phyloP scores from a whole-genome alignment of 192 early-diverging fungal genomes.

The Bifiguratus adelaidae region DNA sequence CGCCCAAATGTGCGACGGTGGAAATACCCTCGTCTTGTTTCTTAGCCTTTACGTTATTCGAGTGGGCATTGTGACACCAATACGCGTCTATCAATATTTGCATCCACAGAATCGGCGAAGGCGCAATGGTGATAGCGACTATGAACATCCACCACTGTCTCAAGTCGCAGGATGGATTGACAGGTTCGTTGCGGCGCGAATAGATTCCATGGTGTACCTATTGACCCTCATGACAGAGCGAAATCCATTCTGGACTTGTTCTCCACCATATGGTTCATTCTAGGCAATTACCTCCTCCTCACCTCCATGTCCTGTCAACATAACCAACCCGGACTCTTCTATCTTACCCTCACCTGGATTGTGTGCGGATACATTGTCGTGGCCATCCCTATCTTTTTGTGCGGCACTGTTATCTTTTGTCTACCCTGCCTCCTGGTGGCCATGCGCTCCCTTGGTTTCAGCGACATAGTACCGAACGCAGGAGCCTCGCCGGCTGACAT shows the following conservation, averaged over 20 bases:
- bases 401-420: slow-evolving; percentile 52
- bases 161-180: slow-evolving; percentile 20
- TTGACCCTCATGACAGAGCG: too few relatives aligned
- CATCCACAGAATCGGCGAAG: slow-evolving; percentile 21
- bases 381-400: slow-evolving; percentile 43
- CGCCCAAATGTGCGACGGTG: slow-evolving; percentile 25
- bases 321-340: slow-evolving; percentile 46
- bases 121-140: neutral
- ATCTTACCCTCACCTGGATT: slow-evolving; percentile 50
- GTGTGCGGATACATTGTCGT: slow-evolving; percentile 58
- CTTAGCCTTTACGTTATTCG: slow-evolving; percentile 49
- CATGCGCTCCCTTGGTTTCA: slow-evolving; percentile 41
- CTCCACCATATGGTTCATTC: slow-evolving; percentile 51
- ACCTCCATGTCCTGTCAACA: slow-evolving; percentile 23
- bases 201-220: too few relatives aligned
- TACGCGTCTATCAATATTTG: slow-evolving; percentile 48
- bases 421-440: slow-evolving; percentile 48
- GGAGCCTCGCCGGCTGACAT: slow-evolving; percentile 60
- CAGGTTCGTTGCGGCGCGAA: too few relatives aligned
- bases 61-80: slow-evolving; percentile 48
- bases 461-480: slow-evolving; percentile 39
- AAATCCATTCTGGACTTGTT: slow-evolving; percentile 50
- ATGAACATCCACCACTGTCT: too few relatives aligned
- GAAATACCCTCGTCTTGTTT: slow-evolving; percentile 44
- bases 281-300: slow-evolving; percentile 65